Evolutionary conservation across 192 early-diverging fungal genomes (phyloP).

Genomic region (Coemansia sp.): DNA sequence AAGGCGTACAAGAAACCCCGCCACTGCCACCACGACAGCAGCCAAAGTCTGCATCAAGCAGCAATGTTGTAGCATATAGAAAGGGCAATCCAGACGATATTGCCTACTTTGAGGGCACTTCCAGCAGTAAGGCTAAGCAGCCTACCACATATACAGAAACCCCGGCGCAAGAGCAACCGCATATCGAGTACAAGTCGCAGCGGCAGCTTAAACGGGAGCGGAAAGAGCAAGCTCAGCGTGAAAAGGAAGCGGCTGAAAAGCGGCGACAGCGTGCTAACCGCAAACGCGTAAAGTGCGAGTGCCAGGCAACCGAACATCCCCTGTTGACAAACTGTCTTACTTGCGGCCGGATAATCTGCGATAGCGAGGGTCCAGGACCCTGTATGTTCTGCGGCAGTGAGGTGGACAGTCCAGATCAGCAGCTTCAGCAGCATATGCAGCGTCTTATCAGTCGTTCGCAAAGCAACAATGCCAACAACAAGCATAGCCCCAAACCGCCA

Average conservation of each 20-base stretch:
- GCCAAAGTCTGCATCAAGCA: not conserved
- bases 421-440: slow-evolving; percentile 48
- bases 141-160: not conserved
- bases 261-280: slow-evolving; percentile 18
- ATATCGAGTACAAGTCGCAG: slow-evolving; percentile 20
- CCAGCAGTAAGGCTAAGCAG: no score
- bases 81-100: no score
- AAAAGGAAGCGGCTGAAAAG: slow-evolving; percentile 22
- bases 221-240: slow-evolving; percentile 13
- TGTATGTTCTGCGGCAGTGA: slow-evolving; percentile 52
- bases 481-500: no score
- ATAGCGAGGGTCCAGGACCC: slow-evolving; percentile 50
- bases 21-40: slow-evolving; percentile 2
- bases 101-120: no score
- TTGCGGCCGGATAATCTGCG: slow-evolving; percentile 57
- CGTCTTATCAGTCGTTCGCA: slow-evolving; percentile 14
- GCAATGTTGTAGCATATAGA: no score
- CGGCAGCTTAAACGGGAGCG: slow-evolving; percentile 38
- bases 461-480: no score
- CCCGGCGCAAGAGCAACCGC: not conserved
- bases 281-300: slow-evolving; percentile 45
- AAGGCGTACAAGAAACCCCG: slow-evolving; percentile 5
- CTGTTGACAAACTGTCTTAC: slow-evolving; percentile 54
- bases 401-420: slow-evolving; percentile 44
- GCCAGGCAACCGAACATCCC: slow-evolving; percentile 48